Evolutionary conservation across 2,329 filamentous ascomycete genomes (phyloP).

Genomic region (Niveomyces coronatus): DNA sequence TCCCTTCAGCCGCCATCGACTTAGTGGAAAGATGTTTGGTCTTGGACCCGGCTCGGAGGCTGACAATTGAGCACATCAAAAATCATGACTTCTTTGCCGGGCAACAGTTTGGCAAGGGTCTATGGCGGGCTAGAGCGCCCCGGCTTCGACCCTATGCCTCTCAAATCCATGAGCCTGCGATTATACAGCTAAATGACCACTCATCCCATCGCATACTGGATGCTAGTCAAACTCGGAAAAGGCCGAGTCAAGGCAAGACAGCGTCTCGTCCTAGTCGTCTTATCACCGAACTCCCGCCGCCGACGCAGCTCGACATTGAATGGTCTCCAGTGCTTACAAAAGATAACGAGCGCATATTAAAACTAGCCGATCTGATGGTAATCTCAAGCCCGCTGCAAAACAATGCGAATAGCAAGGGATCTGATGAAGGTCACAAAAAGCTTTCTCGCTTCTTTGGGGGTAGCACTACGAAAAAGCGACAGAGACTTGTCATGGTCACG

Average conservation of each 20-base stretch:
- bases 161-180: slow-evolving; percentile 59
- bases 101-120: slow-evolving; percentile 66
- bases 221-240: slow-evolving; percentile 23
- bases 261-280: slow-evolving; percentile 60
- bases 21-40: slow-evolving; percentile 85
- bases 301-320: slow-evolving; percentile 92
- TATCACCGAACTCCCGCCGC: slow-evolving; percentile 93
- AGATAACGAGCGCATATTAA: slow-evolving; percentile 87
- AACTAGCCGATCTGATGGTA: slow-evolving; percentile 84
- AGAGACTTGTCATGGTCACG: slow-evolving; percentile 89
- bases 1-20: slow-evolving; percentile 77
- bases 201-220: slow-evolving; percentile 20
- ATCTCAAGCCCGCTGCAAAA: slow-evolving; percentile 67
- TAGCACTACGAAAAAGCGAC: slow-evolving; percentile 82
- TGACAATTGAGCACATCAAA: slow-evolving; percentile 93
- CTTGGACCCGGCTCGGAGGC: slow-evolving; percentile 69
- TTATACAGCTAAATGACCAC: slow-evolving; percentile 62
- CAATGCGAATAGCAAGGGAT: slow-evolving; percentile 60
- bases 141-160: slow-evolving; percentile 76
- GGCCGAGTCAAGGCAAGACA: slow-evolving; percentile 31
- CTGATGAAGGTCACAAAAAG: slow-evolving; percentile 71
- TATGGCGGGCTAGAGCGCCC: slow-evolving; percentile 89
- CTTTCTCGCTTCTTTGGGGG: slow-evolving; percentile 90
- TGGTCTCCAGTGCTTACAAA: slow-evolving; percentile 93
- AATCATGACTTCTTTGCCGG: slow-evolving; percentile 93